Evolutionary conservation across 2,329 filamentous ascomycete genomes (phyloP).

Genomic region (Trichoderma sp.): DNA sequence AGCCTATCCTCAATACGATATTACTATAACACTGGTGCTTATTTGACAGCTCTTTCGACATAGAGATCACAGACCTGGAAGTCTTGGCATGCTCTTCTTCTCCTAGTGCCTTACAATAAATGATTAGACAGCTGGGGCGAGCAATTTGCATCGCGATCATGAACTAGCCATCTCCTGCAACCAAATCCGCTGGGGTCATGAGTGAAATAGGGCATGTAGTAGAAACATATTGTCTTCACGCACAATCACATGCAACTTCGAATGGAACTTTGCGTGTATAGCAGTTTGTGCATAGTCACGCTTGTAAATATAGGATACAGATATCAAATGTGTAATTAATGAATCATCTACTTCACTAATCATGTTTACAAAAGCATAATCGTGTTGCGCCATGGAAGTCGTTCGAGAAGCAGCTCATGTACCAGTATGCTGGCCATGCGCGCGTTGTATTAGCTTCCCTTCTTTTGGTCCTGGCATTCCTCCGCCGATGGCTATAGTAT

Average conservation of each 20-base stretch:
- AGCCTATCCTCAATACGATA: background rate
- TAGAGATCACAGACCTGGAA: background rate
- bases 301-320: background rate
- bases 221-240: background rate
- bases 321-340: background rate
- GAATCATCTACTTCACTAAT: background rate
- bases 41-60: background rate
- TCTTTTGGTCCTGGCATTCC: background rate
- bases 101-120: background rate
- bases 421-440: background rate
- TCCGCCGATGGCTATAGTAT: background rate
- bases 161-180: background rate
- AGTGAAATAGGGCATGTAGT: background rate
- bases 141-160: background rate
- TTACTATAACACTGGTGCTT: background rate
- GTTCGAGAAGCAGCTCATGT: background rate
- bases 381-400: background rate
- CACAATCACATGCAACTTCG: background rate
- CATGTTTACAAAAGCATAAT: background rate
- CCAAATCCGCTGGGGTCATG: background rate
- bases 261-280: background rate
- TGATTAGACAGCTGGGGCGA: background rate
- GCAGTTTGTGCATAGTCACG: background rate
- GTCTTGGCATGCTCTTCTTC: background rate
- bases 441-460: background rate